Conservation (phyloP, 2,329 filamentous ascomycete species). For the Coniochaeta sp. region DNA sequence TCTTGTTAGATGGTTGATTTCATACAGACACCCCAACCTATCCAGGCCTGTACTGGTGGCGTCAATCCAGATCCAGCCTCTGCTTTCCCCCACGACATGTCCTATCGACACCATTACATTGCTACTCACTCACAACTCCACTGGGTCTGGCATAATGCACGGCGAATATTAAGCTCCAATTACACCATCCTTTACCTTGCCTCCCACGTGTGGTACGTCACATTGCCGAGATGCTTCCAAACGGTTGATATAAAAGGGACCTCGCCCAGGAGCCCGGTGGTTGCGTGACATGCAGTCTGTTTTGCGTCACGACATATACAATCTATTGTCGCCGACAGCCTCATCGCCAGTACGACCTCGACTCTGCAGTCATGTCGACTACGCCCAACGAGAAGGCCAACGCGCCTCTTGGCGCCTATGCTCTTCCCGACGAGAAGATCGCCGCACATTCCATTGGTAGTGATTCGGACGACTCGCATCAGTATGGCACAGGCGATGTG, state of each 20-base stretch:
- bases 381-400: not conserved
- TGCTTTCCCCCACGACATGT: not conserved
- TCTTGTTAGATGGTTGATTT: not conserved
- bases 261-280: not conserved
- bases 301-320: not conserved
- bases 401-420: not conserved
- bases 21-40: not conserved
- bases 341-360: not conserved
- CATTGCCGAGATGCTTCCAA: not conserved
- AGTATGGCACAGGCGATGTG: conserved; percentile 2
- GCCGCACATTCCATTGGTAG: not conserved
- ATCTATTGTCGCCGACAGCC: not conserved
- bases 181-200: conserved; percentile 1
- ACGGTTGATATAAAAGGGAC: not conserved
- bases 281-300: not conserved
- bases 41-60: not conserved
- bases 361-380: not conserved
- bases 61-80: not conserved
- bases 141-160: not conserved
- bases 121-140: not conserved
- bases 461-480: not conserved
- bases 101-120: not conserved
- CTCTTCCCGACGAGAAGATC: not conserved
- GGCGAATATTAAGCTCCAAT: not conserved
- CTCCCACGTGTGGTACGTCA: not conserved